A percentile compares a stretch with the other conserved stretches of the same genome.
Evolutionary conservation across 768 basidiomycete species (phyloP).

Genomic region (Nevesoporus exiguus): DNA sequence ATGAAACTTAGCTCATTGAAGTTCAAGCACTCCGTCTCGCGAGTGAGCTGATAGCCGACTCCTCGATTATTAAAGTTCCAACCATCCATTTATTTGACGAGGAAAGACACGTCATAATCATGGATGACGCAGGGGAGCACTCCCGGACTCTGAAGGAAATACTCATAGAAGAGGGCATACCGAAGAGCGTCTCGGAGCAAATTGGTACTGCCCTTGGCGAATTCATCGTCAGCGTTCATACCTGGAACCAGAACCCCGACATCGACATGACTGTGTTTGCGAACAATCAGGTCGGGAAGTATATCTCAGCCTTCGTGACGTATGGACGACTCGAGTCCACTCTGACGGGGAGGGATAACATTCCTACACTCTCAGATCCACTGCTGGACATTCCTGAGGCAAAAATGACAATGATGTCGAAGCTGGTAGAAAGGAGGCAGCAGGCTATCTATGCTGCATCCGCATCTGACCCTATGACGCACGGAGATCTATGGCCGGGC

Average conservation of each 20-base stretch:
- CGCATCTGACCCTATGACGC: conserved; percentile 30
- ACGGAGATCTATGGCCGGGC: conserved; percentile 73
- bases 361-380: conserved; percentile 41
- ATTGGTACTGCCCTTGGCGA: conserved; percentile 53
- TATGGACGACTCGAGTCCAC: conserved; percentile 47
- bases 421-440: conserved; percentile 30
- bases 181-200: conserved; percentile 31
- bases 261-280: conserved; percentile 37
- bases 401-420: conserved; percentile 35
- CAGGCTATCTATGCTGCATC: conserved; percentile 30
- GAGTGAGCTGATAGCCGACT: conserved; percentile 19
- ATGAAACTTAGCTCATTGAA: conserved; percentile 40
- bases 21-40: conserved; percentile 50
- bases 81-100: conserved; percentile 49
- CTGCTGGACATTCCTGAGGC: conserved; percentile 37
- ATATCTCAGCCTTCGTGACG: conserved; percentile 37
- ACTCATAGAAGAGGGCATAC: conserved; percentile 34
- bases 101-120: conserved; percentile 49
- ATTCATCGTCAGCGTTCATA: conserved; percentile 54
- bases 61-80: conserved; percentile 47
- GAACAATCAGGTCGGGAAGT: conserved; percentile 39
- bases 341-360: conserved; percentile 27
- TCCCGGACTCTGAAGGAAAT: conserved; percentile 39
- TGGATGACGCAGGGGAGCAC: conserved; percentile 55
- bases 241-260: conserved; percentile 37